Evolutionary conservation across 2,329 filamentous ascomycete genomes (phyloP).

Genomic region (Drechmeria coniospora): DNA sequence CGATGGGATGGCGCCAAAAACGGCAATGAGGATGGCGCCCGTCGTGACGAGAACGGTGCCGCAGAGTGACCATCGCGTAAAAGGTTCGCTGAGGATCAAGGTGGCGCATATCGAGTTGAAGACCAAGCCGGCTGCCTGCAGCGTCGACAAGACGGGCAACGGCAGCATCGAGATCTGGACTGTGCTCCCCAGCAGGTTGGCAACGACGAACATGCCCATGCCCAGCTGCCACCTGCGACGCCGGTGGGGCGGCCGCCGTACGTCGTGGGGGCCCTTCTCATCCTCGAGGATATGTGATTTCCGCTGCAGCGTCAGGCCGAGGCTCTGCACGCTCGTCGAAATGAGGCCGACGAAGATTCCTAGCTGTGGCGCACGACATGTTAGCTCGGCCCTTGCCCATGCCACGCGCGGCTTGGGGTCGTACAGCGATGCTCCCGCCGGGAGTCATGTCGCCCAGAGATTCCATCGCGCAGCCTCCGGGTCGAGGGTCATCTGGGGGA

Average conservation of each 20-base stretch:
- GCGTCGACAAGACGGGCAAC: constrained; percentile 80
- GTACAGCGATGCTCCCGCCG: constrained; percentile 60
- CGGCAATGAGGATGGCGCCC: constrained; percentile 82
- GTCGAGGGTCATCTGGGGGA: constrained; percentile 31
- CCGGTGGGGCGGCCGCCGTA: constrained; percentile 73
- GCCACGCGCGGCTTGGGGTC: too few species aligned
- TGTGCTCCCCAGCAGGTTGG: constrained; percentile 86
- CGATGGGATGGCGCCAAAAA: constrained; percentile 86
- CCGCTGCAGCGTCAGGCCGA: constrained; percentile 88
- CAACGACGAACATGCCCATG: constrained; percentile 92
- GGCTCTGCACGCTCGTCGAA: constrained; percentile 86
- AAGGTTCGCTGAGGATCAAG: constrained; percentile 80
- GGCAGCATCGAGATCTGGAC: constrained; percentile 96
- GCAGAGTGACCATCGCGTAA: constrained; percentile 82
- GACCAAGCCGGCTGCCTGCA: constrained; percentile 89
- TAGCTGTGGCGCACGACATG: constrained; percentile 36
- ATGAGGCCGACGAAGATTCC: constrained; percentile 86
- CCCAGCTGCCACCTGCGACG: constrained; percentile 90
- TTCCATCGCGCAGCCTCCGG: constrained; percentile 42
- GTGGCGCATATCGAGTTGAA: constrained; percentile 98
- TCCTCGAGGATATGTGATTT: constrained; percentile 98
- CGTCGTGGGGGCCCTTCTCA: constrained; percentile 67
- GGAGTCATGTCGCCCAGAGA: constrained; percentile 62
- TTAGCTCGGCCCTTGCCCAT: constrained; percentile 9
- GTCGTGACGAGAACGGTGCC: constrained; percentile 77